Evolutionary conservation across 1,284 basidiomycete genomes (phyloP), one percentile per base, ranked within the genome.

Genomic region (Trichosporon sp.): DNA sequence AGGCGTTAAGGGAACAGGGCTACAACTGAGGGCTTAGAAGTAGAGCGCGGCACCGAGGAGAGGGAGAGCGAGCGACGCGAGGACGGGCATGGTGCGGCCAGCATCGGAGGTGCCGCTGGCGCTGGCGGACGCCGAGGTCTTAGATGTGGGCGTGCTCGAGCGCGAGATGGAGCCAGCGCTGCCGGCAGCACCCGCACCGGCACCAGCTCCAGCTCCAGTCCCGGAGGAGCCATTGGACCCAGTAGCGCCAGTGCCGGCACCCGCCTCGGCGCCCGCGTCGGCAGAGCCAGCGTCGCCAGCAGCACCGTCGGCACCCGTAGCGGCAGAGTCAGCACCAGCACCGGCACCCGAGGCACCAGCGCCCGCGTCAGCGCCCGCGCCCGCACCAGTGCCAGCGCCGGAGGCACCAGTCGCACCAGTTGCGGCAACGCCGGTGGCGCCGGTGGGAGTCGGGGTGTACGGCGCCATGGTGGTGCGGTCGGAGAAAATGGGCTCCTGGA

Each of bases 391-490:
- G n/a, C 14, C 51, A 54, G 51, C 8, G 16, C 10, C 51, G 51
- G 48, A 12, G n/a, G 51, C 51, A 21, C 56, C 59, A n/a, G 59
- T 31, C 1, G 59, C 59, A n/a, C 59, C 59, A n/a, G 59, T 63
- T 16, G 31, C 59, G 12, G 32, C 32, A 14, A 32, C 31, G 14
- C 59, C 59, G 31, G 31, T 5, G 14, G 4, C 32, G 1, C 4
- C 51, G 8, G 51, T 10, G 14, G 59, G 32, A 16, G 59, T 63
- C 12, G 54, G 54, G 26, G 54, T 59, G 21, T 63, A 63, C 31
- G 59, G 59, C 59, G 59, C 59, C 59, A 63, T 63, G 32, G 59
- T 37, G 31, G 59, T 63, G 31, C 59, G 59, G 59, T 63, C 59
- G 7, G 59, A 37, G 32, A 63, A 63, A 32, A 63, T 63, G 31